Evolutionary conservation across 805 yeast species (phyloP).

Genomic region (Starmerella gropengiesseri): DNA sequence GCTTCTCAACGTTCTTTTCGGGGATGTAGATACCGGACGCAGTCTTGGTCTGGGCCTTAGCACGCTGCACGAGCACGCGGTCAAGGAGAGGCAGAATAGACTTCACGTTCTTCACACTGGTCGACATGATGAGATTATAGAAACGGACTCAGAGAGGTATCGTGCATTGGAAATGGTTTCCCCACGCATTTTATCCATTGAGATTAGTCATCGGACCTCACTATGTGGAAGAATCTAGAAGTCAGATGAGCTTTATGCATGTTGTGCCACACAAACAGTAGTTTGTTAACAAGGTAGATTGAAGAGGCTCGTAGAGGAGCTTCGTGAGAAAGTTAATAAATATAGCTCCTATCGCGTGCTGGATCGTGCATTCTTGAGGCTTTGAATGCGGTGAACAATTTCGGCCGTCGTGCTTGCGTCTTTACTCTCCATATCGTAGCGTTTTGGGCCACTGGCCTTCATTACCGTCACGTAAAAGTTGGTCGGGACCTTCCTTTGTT

Average conservation of each 20-base stretch:
- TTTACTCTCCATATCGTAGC: slow-evolving; percentile 77
- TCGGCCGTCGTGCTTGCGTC: slow-evolving; percentile 52
- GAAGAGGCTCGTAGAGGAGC: too few relatives aligned
- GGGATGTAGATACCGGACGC: slow-evolving; percentile 90
- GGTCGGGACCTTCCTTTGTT: slow-evolving; percentile 62
- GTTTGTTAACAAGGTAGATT: too few relatives aligned
- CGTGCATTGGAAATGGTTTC: background rate
- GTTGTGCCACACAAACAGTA: too few relatives aligned
- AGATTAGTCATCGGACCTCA: slow-evolving; percentile 2
- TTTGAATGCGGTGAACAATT: slow-evolving; percentile 54
- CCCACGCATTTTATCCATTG: background rate
- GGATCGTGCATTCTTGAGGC: slow-evolving; percentile 11
- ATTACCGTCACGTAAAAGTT: slow-evolving; percentile 73
- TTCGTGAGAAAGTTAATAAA: too few relatives aligned
- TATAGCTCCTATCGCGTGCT: slow-evolving; percentile 2
- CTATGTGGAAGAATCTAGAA: slow-evolving; percentile 14
- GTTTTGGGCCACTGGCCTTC: slow-evolving; percentile 58
- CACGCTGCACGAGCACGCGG: slow-evolving; percentile 91
- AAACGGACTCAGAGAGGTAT: background rate
- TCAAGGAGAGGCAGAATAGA: slow-evolving; percentile 86
- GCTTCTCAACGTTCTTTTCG: slow-evolving; percentile 89
- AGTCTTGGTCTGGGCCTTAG: slow-evolving; percentile 82
- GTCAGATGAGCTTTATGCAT: background rate
- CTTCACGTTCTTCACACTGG: slow-evolving; percentile 64
- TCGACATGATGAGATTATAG: slow-evolving; percentile 15